Evolutionary conservation across 768 basidiomycete species (phyloP).

Genomic region (Auriscalpium vulgare): DNA sequence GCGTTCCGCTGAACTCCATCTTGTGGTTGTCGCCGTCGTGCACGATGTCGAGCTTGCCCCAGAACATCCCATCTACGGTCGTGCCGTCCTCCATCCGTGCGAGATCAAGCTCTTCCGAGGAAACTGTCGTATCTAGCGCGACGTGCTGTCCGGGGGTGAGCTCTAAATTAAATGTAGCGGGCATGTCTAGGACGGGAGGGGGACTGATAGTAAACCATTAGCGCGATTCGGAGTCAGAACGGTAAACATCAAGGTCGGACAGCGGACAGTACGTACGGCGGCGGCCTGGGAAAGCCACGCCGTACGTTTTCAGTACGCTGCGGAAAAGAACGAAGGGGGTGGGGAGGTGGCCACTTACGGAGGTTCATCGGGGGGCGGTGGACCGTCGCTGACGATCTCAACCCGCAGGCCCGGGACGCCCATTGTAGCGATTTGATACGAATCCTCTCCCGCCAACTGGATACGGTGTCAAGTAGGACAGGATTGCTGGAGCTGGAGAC

Average conservation of each 20-base stretch:
- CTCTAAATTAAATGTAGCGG: slow-evolving; percentile 77
- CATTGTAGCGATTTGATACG: slow-evolving; percentile 83
- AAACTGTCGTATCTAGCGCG: slow-evolving; percentile 70
- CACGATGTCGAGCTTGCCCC: slow-evolving; percentile 81
- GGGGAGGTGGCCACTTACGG: slow-evolving; percentile 43
- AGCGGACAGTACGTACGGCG: slow-evolving; percentile 35
- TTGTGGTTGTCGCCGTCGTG: slow-evolving; percentile 70
- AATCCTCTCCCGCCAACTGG: slow-evolving; percentile 78
- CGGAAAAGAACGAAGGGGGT: background rate
- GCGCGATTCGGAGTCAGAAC: background rate
- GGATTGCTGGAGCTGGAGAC: slow-evolving; percentile 20
- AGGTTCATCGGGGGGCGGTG: slow-evolving; percentile 78
- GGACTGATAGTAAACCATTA: slow-evolving; percentile 26
- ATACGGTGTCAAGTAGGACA: slow-evolving; percentile 1
- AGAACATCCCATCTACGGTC: slow-evolving; percentile 76
- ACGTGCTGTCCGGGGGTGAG: slow-evolving; percentile 72
- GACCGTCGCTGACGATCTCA: slow-evolving; percentile 79
- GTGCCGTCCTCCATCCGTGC: slow-evolving; percentile 88
- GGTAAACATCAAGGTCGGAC: background rate
- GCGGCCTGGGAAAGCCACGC: slow-evolving; percentile 27
- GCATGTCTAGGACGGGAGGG: slow-evolving; percentile 80
- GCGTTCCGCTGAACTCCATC: slow-evolving; percentile 79
- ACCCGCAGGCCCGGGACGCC: slow-evolving; percentile 76
- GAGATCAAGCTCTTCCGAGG: slow-evolving; percentile 82
- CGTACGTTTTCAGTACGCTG: background rate